A percentile compares a stretch with the other conserved stretches of the same genome.
Evolutionary conservation across 495 filamentous ascomycete species (phyloP).

Genomic region (Aspergillus egyptiacus): DNA sequence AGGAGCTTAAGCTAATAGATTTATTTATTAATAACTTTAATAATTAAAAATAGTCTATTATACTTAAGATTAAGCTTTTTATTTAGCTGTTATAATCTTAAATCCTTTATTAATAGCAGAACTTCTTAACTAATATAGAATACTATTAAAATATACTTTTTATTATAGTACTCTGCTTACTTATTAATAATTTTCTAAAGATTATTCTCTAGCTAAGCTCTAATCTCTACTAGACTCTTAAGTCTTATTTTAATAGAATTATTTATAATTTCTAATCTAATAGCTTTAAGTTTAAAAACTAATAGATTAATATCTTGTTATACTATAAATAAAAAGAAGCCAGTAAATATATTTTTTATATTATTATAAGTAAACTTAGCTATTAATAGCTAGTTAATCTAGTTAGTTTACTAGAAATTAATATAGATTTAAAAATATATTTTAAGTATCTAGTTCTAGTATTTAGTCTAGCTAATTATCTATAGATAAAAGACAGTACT

Average conservation of each 20-base stretch:
- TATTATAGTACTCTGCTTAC: no score
- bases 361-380: not conserved
- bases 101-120: not conserved
- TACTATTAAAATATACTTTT: no score
- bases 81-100: no score
- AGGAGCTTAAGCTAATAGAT: not conserved
- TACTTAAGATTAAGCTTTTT: not conserved
- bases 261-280: no score
- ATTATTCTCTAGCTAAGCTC: no score
- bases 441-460: not conserved
- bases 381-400: not conserved
- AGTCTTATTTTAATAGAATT: no score
- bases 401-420: not conserved
- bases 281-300: no score
- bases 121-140: not conserved
- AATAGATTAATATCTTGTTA: no score
- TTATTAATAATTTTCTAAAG: no score
- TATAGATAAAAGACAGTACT: not conserved
- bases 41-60: not conserved
- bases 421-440: not conserved
- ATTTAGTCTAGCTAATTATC: no score
- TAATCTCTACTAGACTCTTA: no score
- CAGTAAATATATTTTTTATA: not conserved
- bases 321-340: no score
- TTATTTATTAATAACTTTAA: not conserved